These are phyloP conservation scores for Aureobasidium sp. DNA, from an alignment of 2,329 filamentous ascomycete species.

Conservation along the genomic window DNA sequence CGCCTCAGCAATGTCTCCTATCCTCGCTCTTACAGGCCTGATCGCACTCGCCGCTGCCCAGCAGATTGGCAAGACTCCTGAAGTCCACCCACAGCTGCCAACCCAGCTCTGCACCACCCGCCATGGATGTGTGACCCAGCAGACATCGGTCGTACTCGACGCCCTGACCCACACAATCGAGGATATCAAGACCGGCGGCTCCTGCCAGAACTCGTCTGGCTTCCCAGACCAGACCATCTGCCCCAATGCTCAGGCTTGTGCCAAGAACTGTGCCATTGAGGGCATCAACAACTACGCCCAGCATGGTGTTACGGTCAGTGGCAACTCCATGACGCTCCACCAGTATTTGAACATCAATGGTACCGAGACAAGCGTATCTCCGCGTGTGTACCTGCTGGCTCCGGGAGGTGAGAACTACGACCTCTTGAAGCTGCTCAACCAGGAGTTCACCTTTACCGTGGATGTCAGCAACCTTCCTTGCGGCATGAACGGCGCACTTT, in stretches of 20 bases:
- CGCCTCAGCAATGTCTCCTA: background rate
- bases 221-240: conserved; percentile 36
- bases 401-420: conserved; percentile 51
- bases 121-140: conserved; percentile 39
- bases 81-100: conserved; percentile 43
- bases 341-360: conserved; percentile 30
- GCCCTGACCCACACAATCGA: conserved; percentile 39
- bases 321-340: conserved; percentile 40
- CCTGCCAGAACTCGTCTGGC: conserved; percentile 26
- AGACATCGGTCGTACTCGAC: conserved; percentile 44
- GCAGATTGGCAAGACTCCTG: conserved; percentile 25
- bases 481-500: conserved; percentile 63
- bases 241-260: conserved; percentile 41
- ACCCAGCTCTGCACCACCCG: conserved; percentile 45
- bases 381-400: conserved; percentile 57
- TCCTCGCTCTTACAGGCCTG: background rate
- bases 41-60: conserved; percentile 18
- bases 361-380: conserved; percentile 28
- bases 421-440: conserved; percentile 54
- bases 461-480: conserved; percentile 60
- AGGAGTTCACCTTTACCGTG: conserved; percentile 65
- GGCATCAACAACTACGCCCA: conserved; percentile 45
- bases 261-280: conserved; percentile 48
- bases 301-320: conserved; percentile 44
- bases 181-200: conserved; percentile 23